Base-by-base conservation (phyloP, 805 yeast species). In the Sugiyamaella americana region DNA sequence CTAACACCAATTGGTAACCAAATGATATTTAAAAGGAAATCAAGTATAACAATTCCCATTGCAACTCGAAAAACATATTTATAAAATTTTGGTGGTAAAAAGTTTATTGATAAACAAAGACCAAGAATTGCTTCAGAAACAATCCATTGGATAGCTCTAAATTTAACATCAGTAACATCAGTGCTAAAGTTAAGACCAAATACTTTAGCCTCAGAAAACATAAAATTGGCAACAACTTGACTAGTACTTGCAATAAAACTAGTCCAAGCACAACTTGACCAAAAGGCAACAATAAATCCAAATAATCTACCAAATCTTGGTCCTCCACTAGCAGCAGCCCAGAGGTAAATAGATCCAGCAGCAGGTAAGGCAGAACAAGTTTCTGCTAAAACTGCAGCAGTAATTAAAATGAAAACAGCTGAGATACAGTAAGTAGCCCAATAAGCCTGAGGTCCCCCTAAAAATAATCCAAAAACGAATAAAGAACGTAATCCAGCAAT, bases 261-360 rank as follows among this genome's bases (percentile, higher is more conserved):
- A 4, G 56, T 54, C 58, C 58, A 55, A 2, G 58, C 58, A n/a
- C 53, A 50, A 1, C 53, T 30, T 5, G 58, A 50, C 58, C 58
- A 55, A 47, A 51, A 53, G 3, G 58, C 58, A 11, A 55, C 58
- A 13, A 54, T 36, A 37, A 54, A 54, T 4, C 57, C 56, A 35
- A 53, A 41, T 37, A 55, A 44, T 10, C 58, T 44, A 18, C 57
- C 55, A 37, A 51, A 50, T 23, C 43, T 39, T 3, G 40, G 52
- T 2, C 58, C 58, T 3, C 56, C 58, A 26, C 48, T 37, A 11
- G 47, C 54, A 29, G 57, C 57, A 17, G 58, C 58, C 58, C 58
- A 55, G 8, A 54, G 37, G 29, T 55, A 55, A 32, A 55, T 54
- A 17, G 57, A 53, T 2, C 58, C 58, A n/a, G 58, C 52, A 11